phyloP scores from a whole-genome alignment of 805 yeast genomes.

The Candida parachauliodes region DNA sequence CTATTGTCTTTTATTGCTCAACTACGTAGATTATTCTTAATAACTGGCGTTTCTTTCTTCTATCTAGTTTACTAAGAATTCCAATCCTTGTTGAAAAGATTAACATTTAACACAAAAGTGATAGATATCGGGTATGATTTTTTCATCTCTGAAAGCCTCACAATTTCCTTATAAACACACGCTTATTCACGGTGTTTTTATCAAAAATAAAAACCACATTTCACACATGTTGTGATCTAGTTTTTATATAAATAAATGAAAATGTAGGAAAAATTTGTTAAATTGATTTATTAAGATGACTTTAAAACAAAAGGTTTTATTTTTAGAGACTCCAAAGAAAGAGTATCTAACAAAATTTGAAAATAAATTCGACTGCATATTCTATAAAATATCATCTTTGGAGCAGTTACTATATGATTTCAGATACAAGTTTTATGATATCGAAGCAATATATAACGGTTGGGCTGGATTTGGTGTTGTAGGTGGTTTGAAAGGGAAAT shows the following conservation, averaged over 20 bases:
- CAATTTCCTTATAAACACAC: not conserved
- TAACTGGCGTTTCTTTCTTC: too few species aligned
- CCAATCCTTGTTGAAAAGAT: too few species aligned
- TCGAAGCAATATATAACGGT: constrained; percentile 56
- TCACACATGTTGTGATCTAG: not conserved
- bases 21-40: too few species aligned
- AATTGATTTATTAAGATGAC: constrained; percentile 6
- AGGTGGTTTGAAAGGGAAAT: constrained; percentile 48
- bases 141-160: not conserved
- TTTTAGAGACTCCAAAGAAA: constrained; percentile 48
- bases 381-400: constrained; percentile 39
- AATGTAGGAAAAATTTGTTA: not conserved
- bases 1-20: too few species aligned
- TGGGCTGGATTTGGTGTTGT: constrained; percentile 51
- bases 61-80: too few species aligned
- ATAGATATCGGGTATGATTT: constrained; percentile 1
- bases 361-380: constrained; percentile 33
- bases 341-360: constrained; percentile 42
- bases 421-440: constrained; percentile 33
- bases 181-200: constrained; percentile 4
- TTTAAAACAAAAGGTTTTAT: constrained; percentile 37
- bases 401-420: constrained; percentile 42
- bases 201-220: too few species aligned
- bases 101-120: constrained; percentile 3
- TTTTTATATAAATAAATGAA: not conserved